Conservation (phyloP, 768 basidiomycete genomes). For the Kondoa malvinella region DNA sequence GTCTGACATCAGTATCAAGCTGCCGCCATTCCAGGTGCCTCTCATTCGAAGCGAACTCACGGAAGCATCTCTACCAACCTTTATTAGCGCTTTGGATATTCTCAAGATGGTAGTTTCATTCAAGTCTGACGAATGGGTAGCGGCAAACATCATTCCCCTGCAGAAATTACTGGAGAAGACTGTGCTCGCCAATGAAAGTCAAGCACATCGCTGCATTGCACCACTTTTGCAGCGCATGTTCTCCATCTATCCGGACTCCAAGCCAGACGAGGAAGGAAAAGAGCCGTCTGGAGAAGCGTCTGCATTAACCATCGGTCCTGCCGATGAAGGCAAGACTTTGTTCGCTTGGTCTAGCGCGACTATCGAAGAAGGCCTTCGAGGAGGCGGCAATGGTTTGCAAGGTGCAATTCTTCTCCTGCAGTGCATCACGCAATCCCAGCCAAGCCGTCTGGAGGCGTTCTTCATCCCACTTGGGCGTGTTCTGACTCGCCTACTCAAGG, state of each 20-base stretch:
- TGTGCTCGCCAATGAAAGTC: conserved; percentile 43
- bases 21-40: conserved; percentile 70
- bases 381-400: conserved; percentile 46
- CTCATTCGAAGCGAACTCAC: conserved; percentile 60
- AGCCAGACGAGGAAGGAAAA: conserved; percentile 7
- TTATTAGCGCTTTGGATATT: conserved; percentile 69
- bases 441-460: conserved; percentile 71
- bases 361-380: conserved; percentile 62
- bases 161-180: conserved; percentile 77
- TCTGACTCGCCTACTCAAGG: conserved; percentile 67
- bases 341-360: conserved; percentile 57
- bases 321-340: conserved; percentile 38
- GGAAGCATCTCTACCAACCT: conserved; percentile 49
- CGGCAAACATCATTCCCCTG: conserved; percentile 49
- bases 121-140: conserved; percentile 70
- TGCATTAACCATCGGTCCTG: neutral
- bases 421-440: conserved; percentile 59
- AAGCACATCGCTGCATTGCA: conserved; percentile 36
- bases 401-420: conserved; percentile 75
- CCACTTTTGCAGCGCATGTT: conserved; percentile 25
- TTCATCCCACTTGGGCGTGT: conserved; percentile 59
- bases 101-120: conserved; percentile 68
- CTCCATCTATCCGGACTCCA: conserved; percentile 21
- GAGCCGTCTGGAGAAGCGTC: conserved; percentile 47
- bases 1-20: conserved; percentile 77